Base-by-base conservation (phyloP, 176 grass and related monocot genomes). In the Oryza nivara region DNA sequence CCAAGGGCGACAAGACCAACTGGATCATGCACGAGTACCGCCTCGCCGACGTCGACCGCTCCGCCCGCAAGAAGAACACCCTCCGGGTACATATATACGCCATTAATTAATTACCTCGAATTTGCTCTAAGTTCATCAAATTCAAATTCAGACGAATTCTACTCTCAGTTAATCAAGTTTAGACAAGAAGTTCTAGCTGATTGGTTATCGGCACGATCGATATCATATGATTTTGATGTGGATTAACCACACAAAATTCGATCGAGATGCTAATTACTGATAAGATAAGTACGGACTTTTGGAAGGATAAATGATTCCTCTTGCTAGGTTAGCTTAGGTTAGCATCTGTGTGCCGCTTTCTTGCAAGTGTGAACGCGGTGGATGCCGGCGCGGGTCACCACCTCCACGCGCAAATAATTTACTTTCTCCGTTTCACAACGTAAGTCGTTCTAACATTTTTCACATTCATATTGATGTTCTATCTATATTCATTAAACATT, bases 1-100 rank as follows among this genome's bases (percentile, higher is more conserved):
- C 93, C 77, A 95, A 92, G 72, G 93, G 93, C 61, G 86, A 90
- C 26, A 95, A 95, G 73, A 92, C 90, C 19, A 92, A 95, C 46
- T 95, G 93, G 93, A 95, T 95, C 77, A 95, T 95, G 93, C 93
- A 95, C 68, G 93, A 95, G 88, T 95, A 95, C 77, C 93, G 93
- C 9, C 93, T 95, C 80, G 93, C 93, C 65, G 83, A 85, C 73
- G 93, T 95, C 72, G 88, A 95, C 83, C 93, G 93, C 45, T 87
- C 88, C 19, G 90, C 76, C 45, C 90, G 88, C 80, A 92, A 87
- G 82, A 95, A 90, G 83, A 88, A 84, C 88, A 92, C 80, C 49
- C 90, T 95, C 72, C 70, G 93, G 88, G 93, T 95, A 84, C 10
- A 60, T 26, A 8, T 10, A 0, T 8, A 5, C 40, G 40, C 7